These are phyloP conservation scores for Rhizopogon salebrosus DNA, from an alignment of 768 basidiomycete species.

Conservation along the genomic window DNA sequence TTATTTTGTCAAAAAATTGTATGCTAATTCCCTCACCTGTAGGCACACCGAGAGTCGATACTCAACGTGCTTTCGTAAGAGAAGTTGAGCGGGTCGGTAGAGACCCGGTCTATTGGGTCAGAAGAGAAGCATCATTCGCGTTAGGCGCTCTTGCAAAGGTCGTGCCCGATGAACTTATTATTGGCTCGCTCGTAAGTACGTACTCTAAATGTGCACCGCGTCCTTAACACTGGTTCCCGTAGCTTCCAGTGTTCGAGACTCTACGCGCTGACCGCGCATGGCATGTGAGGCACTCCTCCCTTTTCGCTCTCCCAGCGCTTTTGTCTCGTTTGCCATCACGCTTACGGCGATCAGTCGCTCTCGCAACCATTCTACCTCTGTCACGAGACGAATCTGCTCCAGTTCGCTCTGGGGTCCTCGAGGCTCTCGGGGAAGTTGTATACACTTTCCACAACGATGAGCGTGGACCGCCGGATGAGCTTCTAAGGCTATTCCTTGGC, in stretches of 20 bases:
- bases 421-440: slow-evolving; percentile 85
- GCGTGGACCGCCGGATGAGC: slow-evolving; percentile 64
- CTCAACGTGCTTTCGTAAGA: slow-evolving; percentile 59
- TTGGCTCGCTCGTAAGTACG: slow-evolving; percentile 51
- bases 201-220: slow-evolving; percentile 1
- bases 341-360: slow-evolving; percentile 57
- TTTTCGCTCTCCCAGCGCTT: slow-evolving; percentile 81
- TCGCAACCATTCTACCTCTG: slow-evolving; percentile 60
- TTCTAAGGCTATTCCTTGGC: slow-evolving; percentile 76
- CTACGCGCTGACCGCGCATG: slow-evolving; percentile 65
- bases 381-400: slow-evolving; percentile 55
- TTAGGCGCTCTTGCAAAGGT: slow-evolving; percentile 86
- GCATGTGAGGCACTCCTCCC: slow-evolving; percentile 84
- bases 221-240: slow-evolving; percentile 7
- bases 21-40: slow-evolving; percentile 2
- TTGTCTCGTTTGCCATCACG: slow-evolving; percentile 56
- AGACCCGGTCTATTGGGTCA: slow-evolving; percentile 72
- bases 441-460: slow-evolving; percentile 68
- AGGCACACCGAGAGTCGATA: slow-evolving; percentile 55
- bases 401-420: slow-evolving; percentile 77
- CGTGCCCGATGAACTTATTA: slow-evolving; percentile 69
- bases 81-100: slow-evolving; percentile 66
- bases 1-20: slow-evolving; percentile 6
- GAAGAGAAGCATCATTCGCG: slow-evolving; percentile 83
- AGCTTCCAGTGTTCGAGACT: slow-evolving; percentile 79